phyloP scores from a whole-genome alignment of 306 rosid genomes.

The Alnus glutinosa region DNA sequence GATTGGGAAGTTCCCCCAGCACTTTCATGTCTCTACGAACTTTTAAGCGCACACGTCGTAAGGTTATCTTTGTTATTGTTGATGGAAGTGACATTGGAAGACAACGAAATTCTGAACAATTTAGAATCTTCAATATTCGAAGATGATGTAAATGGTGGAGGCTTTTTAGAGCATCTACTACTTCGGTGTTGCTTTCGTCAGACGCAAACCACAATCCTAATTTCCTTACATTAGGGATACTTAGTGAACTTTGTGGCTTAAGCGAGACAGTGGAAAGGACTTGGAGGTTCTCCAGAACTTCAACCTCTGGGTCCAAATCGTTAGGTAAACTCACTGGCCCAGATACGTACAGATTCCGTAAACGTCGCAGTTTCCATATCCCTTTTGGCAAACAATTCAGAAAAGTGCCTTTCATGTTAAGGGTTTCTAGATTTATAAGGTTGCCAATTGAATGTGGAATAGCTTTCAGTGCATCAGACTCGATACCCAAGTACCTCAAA shows the following conservation, averaged over 20 bases:
- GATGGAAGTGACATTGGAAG: background rate
- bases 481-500: background rate
- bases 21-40: background rate
- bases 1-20: background rate
- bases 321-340: background rate
- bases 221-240: background rate
- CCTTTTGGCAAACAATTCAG: background rate
- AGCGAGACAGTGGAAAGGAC: background rate
- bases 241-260: background rate
- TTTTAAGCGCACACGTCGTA: background rate
- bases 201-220: background rate
- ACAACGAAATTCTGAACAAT: background rate
- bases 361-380: background rate
- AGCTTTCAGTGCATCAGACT: background rate
- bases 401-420: background rate
- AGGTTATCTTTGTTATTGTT: conserved; percentile 13
- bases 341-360: background rate
- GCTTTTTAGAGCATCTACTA: background rate
- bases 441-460: background rate
- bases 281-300: background rate
- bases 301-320: background rate
- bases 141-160: background rate
- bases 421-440: background rate
- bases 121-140: background rate
- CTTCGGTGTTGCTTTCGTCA: background rate